Conservation (phyloP, 2,329 filamentous ascomycete genomes). For the Pestalotiopsis sp. region DNA sequence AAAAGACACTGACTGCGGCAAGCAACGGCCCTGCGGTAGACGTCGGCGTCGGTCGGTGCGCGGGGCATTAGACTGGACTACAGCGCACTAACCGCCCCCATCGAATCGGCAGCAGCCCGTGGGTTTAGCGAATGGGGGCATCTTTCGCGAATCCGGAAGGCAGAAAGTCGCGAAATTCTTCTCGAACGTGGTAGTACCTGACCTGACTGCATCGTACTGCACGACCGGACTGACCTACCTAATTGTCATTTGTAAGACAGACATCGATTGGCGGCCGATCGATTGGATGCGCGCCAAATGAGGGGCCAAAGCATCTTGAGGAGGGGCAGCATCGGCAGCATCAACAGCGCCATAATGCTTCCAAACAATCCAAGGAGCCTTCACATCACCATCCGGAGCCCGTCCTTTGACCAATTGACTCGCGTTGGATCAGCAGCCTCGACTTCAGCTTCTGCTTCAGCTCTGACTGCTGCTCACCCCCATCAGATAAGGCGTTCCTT, state of each 20-base stretch:
- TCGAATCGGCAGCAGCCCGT: not conserved
- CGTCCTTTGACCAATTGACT: slow-evolving; percentile 22
- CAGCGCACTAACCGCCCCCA: not conserved
- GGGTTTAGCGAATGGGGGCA: not conserved
- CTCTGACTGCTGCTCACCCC: not conserved
- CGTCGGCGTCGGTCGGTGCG: not conserved
- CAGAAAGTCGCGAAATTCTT: not conserved
- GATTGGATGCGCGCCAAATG: slow-evolving; percentile 20
- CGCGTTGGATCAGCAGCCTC: not conserved
- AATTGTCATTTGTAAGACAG: not conserved
- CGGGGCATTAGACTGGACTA: not conserved
- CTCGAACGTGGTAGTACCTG: not conserved
- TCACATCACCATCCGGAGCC: slow-evolving; percentile 29
- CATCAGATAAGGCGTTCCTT: slow-evolving; percentile 23
- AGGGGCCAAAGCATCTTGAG: slow-evolving; percentile 27
- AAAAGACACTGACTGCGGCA: not conserved
- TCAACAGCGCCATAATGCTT: not conserved
- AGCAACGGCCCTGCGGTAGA: not conserved
- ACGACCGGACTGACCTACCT: not conserved
- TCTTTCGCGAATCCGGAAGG: slow-evolving; percentile 5
- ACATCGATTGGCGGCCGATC: not conserved
- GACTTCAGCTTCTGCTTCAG: not conserved
- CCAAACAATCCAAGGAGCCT: slow-evolving; percentile 28
- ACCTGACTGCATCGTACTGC: not conserved
- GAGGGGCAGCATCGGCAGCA: slow-evolving; percentile 24